phyloP scores from a whole-genome alignment of 352 stramenopile species.

The Plasmopara halstedii region DNA sequence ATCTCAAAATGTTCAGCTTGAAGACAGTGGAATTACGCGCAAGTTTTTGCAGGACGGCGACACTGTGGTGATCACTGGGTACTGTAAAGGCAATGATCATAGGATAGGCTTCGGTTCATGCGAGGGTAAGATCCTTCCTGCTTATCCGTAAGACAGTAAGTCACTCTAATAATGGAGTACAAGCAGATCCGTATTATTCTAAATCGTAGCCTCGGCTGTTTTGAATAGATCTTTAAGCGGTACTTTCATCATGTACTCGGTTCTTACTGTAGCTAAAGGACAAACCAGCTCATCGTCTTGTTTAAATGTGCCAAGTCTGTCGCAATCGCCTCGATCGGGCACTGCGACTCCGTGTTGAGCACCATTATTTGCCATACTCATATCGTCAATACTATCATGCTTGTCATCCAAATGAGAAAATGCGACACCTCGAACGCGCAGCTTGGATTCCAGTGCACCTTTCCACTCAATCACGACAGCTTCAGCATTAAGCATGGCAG shows the following conservation, averaged over 20 bases:
- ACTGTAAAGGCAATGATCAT: conserved; percentile 85
- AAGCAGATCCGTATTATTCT: neutral
- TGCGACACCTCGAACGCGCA: conserved; percentile 25
- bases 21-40: conserved; percentile 59
- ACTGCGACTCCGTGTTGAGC: neutral
- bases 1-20: conserved; percentile 67
- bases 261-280: too few relatives aligned
- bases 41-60: conserved; percentile 96
- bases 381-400: conserved; percentile 10
- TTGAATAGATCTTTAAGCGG: conserved; percentile 35
- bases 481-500: too few relatives aligned
- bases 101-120: conserved; percentile 95
- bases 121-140: conserved; percentile 87
- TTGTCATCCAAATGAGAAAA: conserved; percentile 30
- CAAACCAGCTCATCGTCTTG: conserved; percentile 23
- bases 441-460: too few relatives aligned
- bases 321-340: neutral
- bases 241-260: conserved; percentile 28
- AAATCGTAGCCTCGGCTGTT: conserved; percentile 28
- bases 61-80: conserved; percentile 88
- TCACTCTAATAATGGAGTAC: neutral
- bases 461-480: too few relatives aligned
- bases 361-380: neutral
- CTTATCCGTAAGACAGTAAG: conserved; percentile 33
- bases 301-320: conserved; percentile 5